Conservation (phyloP, 495 filamentous ascomycete species). For the Penicillium ucsense region DNA sequence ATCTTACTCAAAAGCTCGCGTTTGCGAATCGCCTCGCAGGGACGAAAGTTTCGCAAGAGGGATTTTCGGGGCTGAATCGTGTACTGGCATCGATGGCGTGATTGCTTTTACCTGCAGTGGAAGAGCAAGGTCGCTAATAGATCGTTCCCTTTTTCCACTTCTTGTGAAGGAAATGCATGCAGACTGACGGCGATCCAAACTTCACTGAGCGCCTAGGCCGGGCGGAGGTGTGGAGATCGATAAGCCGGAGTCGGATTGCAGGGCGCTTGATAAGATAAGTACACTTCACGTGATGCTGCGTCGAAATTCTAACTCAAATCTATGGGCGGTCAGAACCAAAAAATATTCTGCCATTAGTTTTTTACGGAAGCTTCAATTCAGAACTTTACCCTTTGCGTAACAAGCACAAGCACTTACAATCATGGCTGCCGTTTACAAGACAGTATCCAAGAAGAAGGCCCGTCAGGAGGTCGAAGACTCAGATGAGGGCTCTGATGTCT, state of each 20-base stretch:
- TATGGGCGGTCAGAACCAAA: conserved; percentile 25
- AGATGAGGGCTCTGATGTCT: conserved; percentile 23
- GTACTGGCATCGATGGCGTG: conserved; percentile 8
- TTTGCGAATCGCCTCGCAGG: conserved; percentile 62
- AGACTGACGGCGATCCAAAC: too few species aligned
- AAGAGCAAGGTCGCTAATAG: too few species aligned
- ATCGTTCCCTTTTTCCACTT: too few species aligned
- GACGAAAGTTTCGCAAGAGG: conserved; percentile 56
- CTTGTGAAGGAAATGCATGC: too few species aligned
- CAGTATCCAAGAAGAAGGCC: conserved; percentile 58
- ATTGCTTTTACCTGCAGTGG: too few species aligned
- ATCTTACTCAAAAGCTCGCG: conserved; percentile 37
- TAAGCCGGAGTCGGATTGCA: not conserved
- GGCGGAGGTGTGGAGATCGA: too few species aligned
- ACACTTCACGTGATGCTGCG: conserved; percentile 15
- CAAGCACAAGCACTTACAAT: conserved; percentile 13
- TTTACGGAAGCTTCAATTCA: conserved; percentile 17
- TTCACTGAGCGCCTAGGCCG: too few species aligned
- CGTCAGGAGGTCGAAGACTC: conserved; percentile 25
- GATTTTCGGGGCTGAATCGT: conserved; percentile 45
- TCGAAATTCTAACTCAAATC: too few species aligned
- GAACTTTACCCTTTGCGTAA: conserved; percentile 2
- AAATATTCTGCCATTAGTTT: conserved; percentile 37
- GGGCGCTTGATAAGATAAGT: not conserved
- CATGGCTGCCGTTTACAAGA: conserved; percentile 95